Evolutionary conservation across 208 protist species (phyloP), one percentile per base, ranked within the genome.

Genomic region (Trypanosoma brucei): DNA sequence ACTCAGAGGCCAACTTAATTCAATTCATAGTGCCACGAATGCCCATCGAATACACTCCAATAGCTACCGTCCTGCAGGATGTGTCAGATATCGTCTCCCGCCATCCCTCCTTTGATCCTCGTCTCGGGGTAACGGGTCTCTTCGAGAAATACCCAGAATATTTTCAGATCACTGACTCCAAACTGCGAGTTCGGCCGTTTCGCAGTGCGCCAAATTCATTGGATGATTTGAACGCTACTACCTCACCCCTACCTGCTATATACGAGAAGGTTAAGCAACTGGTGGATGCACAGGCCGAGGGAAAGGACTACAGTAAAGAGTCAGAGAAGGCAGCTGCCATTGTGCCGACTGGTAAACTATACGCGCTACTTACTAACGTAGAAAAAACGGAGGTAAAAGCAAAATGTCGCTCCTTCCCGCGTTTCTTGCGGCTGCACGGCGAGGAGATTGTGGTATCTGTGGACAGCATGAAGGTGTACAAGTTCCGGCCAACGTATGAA

Each of bases 141-240:
- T 78, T 95, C 40, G 84, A 86, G 40, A 92, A 92, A 72, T 92
- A 95, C 63, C 83, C 83, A 1, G 83, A 93, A 59, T 95, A 95
- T 64, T 91, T 95, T 62, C 89, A 95, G 56, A 57, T 93, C 37
- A 70, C 76, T 8, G 78, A 89, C 38, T 76, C 80, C 2, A 78
- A 76, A 61, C 58, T 92, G 38, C 89, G 89, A 14, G 80, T 83
- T 9, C 85, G 89, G 44, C 89, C 89, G 3, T 90, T 89, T 58
- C 63, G 68, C 3, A 72, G 69, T 36, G 85, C 89, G 1, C 89
- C 86, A 1, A 85, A 90, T 70, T 84, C 89, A 44, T 55, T 92
- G 39, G 75, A 82, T 53, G 82, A 91, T 40, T 52, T 73, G 0
- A 78, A 84, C 63, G 50, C 14, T 1, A 44, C 46, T 0, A 81